These are phyloP conservation scores for Drosera capensis DNA, from an alignment of 148 eudicot genomes.

Conservation along the genomic window DNA sequence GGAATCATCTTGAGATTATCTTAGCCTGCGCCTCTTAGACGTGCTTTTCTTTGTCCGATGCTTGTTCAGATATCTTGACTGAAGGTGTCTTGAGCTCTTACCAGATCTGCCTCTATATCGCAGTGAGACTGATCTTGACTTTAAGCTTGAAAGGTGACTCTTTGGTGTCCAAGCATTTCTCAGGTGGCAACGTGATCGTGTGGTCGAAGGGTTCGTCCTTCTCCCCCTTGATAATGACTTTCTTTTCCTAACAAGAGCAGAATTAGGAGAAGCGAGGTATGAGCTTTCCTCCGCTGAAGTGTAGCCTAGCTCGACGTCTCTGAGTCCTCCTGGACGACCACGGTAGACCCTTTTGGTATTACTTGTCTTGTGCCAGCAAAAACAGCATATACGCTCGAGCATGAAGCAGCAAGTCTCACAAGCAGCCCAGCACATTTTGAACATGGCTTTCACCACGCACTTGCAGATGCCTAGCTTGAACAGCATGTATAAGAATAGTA, in stretches of 20 bases:
- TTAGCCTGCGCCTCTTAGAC: too few species aligned
- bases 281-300: not conserved
- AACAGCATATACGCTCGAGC: not conserved
- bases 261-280: conserved; percentile 1
- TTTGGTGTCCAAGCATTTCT: too few species aligned
- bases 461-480: conserved; percentile 32
- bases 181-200: too few species aligned
- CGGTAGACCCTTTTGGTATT: not conserved
- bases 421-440: conserved; percentile 32
- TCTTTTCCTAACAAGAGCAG: conserved; percentile 8
- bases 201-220: conserved; percentile 1
- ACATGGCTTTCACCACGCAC: conserved; percentile 19
- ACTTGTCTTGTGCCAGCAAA: not conserved
- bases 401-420: conserved; percentile 13
- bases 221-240: conserved; percentile 6
- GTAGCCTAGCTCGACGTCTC: too few species aligned
- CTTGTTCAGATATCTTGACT: too few species aligned
- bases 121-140: too few species aligned
- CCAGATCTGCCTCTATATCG: too few species aligned
- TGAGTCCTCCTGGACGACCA: not conserved
- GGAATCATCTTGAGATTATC: too few species aligned
- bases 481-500: conserved; percentile 19
- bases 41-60: too few species aligned
- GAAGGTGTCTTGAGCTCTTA: too few species aligned
- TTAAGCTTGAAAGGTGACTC: too few species aligned